These are phyloP conservation scores for Coemansia interrupta DNA, from an alignment of 192 early-diverging fungal species.

Conservation along the genomic window DNA sequence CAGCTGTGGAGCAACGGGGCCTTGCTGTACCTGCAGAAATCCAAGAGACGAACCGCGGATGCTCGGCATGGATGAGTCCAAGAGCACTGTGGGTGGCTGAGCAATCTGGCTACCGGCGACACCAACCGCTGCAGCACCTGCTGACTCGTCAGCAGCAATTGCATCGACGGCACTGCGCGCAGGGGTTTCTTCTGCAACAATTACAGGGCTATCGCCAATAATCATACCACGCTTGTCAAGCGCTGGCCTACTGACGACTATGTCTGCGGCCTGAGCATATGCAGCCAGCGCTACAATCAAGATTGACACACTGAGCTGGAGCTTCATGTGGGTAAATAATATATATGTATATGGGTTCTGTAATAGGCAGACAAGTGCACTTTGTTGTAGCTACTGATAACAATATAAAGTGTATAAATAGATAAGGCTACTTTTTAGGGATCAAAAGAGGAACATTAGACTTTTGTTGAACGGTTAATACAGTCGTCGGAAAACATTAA, in stretches of 20 bases:
- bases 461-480: too few relatives aligned
- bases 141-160: neutral
- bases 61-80: conserved; percentile 13
- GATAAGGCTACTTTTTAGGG: too few relatives aligned
- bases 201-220: conserved; percentile 21
- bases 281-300: conserved; percentile 33
- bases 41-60: conserved; percentile 10
- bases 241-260: neutral
- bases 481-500: too few relatives aligned
- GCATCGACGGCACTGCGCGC: conserved; percentile 15
- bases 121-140: neutral
- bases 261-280: conserved; percentile 12
- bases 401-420: too few relatives aligned
- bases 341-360: too few relatives aligned
- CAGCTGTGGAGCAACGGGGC: conserved; percentile 9
- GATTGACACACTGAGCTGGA: conserved; percentile 31
- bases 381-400: too few relatives aligned
- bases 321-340: conserved; percentile 21
- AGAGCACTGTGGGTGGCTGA: conserved; percentile 18
- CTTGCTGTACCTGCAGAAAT: conserved; percentile 17
- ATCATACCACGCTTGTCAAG: conserved; percentile 21
- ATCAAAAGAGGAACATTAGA: too few relatives aligned
- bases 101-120: conserved; percentile 9
- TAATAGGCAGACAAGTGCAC: too few relatives aligned
- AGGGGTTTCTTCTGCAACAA: conserved; percentile 18